Evolutionary conservation across 352 stramenopile species (phyloP), one percentile per base, ranked within the genome.

Genomic region (Phytophthora pisi): DNA sequence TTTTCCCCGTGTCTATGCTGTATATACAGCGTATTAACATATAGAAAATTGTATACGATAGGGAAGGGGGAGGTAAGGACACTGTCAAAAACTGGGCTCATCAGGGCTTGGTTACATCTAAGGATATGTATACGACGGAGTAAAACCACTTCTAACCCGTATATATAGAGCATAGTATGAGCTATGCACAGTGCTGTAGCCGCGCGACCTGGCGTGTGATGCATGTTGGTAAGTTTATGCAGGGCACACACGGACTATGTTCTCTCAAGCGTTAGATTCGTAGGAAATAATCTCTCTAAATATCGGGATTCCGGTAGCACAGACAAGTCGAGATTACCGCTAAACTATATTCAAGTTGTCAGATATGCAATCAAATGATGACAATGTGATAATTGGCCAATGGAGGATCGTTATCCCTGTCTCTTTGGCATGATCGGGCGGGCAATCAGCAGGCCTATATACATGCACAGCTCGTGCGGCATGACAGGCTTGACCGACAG

Each of bases 391-490:
- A n/a, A 13, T 42, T 42, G 36, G 16, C 36, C 36, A n/a, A n/a
- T 42, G 36, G 13, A n/a, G 4, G 10, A 3, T 4, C 36, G 16
- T n/a, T 4, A 16, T 16, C 36, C 13, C 36, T 13, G 36, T 42
- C 9, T 42, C 13, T 16, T 57, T 5, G 43, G 52, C 31, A 52
- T 51, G 5, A 57, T 55, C 1, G 52, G 43, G 9, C 30, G 13
- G 5, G 43, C 45, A 23, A 51, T 26, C n/a, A 62, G 15, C 3
- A 62, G 20, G 0, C 51, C 60, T 8, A 61, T 56, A n/a, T 54
- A 66, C 0, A 60, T 20, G 15, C 42, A 66, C n/a, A 66, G 20
- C 11, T 60, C 40, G 18, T 56, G 60, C 0, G 30, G 42, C 7
- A 36, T 20, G 26, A 61, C 43, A 5, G 30, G 42, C 20, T 61